Conservation (phyloP, 176 grass and related monocot genomes). For the Bonia amplexicaulis region DNA sequence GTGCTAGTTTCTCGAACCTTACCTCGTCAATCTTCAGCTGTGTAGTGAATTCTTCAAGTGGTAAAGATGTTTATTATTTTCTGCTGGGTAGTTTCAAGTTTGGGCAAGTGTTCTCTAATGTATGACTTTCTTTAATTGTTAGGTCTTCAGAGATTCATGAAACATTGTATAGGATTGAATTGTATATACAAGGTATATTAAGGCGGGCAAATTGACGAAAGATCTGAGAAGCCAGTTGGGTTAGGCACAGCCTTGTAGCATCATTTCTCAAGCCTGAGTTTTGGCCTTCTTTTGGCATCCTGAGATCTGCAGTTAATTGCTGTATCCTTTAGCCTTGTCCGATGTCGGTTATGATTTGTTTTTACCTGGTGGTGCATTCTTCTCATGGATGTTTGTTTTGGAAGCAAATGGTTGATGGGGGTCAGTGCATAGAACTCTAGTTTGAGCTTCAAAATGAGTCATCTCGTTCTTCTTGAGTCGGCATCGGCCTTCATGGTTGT, state of each 20-base stretch:
- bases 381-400: constrained; percentile 9
- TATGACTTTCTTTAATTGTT: constrained; percentile 8
- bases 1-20: constrained; percentile 50
- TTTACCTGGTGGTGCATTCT: neutral
- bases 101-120: constrained; percentile 10
- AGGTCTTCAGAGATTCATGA: constrained; percentile 23
- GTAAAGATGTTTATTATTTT: constrained; percentile 12
- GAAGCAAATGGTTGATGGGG: constrained; percentile 1
- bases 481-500: constrained; percentile 30
- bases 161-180: constrained; percentile 57
- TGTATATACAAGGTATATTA: constrained; percentile 65
- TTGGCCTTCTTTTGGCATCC: constrained; percentile 31
- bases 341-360: constrained; percentile 27
- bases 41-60: constrained; percentile 32
- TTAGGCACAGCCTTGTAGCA: constrained; percentile 11
- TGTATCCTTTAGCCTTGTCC: constrained; percentile 35
- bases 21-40: constrained; percentile 31
- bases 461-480: constrained; percentile 8
- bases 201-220: constrained; percentile 40
- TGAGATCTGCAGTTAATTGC: constrained; percentile 37
- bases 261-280: constrained; percentile 12
- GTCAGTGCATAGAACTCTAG: constrained; percentile 24
- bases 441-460: constrained; percentile 14
- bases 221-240: constrained; percentile 39
- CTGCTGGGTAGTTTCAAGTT: neutral